Evolutionary conservation across 164 flowering plant species (phyloP).

Genomic region (Aristolochia fimbriata): DNA sequence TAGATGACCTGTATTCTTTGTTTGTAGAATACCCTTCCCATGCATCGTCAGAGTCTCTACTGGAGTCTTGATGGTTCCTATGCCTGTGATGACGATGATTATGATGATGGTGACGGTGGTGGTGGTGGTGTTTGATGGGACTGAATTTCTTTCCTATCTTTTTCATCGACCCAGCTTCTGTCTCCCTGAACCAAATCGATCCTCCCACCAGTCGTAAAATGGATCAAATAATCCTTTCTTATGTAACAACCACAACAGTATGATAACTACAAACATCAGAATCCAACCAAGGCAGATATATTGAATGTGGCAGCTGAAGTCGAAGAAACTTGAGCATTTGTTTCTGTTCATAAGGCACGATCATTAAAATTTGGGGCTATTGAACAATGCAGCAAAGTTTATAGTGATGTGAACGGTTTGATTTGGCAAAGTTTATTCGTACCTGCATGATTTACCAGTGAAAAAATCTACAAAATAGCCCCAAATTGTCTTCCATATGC

Average conservation of each 20-base stretch:
- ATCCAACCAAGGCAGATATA: slow-evolving; percentile 84
- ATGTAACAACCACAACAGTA: slow-evolving; percentile 80
- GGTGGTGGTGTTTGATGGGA: slow-evolving; percentile 20
- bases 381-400: neutral
- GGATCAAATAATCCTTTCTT: slow-evolving; percentile 85
- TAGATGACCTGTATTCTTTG: slow-evolving; percentile 2
- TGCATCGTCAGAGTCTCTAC: slow-evolving; percentile 15
- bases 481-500: slow-evolving; percentile 53
- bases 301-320: slow-evolving; percentile 83
- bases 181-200: slow-evolving; percentile 23
- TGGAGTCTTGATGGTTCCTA: slow-evolving; percentile 35
- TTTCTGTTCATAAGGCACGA: slow-evolving; percentile 25
- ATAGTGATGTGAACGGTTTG: no score
- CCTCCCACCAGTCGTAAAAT: slow-evolving; percentile 89
- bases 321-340: slow-evolving; percentile 70
- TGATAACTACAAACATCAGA: slow-evolving; percentile 61
- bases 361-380: neutral
- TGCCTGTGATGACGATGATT: slow-evolving; percentile 50
- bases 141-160: slow-evolving; percentile 17
- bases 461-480: slow-evolving; percentile 50
- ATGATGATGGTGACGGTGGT: slow-evolving; percentile 30
- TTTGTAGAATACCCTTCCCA: slow-evolving; percentile 9
- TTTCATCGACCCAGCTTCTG: slow-evolving; percentile 6
- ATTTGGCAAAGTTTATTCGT: no score
- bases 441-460: slow-evolving; percentile 89